Conservation (phyloP, 2,329 filamentous ascomycete genomes). For the Blastomyces percursus region DNA sequence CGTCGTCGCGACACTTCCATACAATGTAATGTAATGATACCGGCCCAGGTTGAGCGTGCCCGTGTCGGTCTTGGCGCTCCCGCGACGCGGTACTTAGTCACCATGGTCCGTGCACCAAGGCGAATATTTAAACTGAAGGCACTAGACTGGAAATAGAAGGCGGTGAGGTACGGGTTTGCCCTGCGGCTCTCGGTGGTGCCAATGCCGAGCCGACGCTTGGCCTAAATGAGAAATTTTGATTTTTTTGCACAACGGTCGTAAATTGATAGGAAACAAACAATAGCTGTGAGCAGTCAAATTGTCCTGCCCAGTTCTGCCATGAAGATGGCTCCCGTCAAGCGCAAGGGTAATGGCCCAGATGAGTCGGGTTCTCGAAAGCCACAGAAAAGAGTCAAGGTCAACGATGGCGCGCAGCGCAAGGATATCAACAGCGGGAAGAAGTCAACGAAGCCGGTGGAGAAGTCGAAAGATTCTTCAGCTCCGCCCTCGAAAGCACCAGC, state of each 20-base stretch:
- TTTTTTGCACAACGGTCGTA: background rate
- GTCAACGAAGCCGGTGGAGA: constrained; percentile 14
- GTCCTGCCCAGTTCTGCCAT: constrained; percentile 5
- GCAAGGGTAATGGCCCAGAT: constrained; percentile 33
- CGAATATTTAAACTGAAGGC: background rate
- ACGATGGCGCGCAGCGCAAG: constrained; percentile 26
- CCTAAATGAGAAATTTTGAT: constrained; percentile 11
- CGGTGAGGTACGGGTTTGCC: constrained; percentile 2
- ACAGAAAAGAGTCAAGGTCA: constrained; percentile 33
- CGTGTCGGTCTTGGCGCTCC: constrained; percentile 6
- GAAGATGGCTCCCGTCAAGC: constrained; percentile 37
- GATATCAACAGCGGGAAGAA: constrained; percentile 25
- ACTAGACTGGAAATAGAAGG: constrained; percentile 1
- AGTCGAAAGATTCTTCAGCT: constrained; percentile 12
- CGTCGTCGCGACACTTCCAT: constrained; percentile 1
- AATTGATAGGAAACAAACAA: background rate
- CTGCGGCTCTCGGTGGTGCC: constrained; percentile 6
- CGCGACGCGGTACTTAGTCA: constrained; percentile 5
- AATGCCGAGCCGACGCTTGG: constrained; percentile 6
- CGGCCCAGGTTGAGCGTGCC: background rate
- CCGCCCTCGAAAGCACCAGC: constrained; percentile 8
- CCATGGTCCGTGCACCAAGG: background rate
- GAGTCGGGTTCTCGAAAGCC: constrained; percentile 26
- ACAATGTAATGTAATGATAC: background rate
- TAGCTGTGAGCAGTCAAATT: constrained; percentile 1